Percentiles rank a stretch among this genome's conserved stretches.
Conservation (phyloP, 108 stramenopile genomes). For the Poteriospumella lacustris region DNA sequence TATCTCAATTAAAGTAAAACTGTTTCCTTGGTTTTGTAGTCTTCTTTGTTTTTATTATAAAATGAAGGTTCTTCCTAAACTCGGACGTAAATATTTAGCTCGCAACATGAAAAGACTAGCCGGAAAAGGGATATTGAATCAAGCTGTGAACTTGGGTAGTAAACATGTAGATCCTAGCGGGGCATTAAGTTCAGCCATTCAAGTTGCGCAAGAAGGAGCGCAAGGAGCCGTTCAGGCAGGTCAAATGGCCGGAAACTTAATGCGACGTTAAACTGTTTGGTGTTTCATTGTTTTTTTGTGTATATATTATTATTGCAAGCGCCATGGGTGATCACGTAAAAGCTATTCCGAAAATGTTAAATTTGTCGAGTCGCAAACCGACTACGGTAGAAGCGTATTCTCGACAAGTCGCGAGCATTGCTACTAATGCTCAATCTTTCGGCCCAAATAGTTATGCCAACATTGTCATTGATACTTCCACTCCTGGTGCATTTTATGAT, state of each 20-base stretch:
- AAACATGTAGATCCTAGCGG: slow-evolving; percentile 7
- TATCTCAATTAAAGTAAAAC: slow-evolving; percentile 9
- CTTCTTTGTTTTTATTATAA: slow-evolving; percentile 9
- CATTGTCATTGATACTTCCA: slow-evolving; percentile 8
- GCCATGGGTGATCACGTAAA: slow-evolving; percentile 6
- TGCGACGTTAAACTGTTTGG: slow-evolving; percentile 7
- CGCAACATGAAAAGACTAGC: slow-evolving; percentile 7
- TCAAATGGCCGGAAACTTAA: slow-evolving; percentile 7
- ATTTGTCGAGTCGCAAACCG: slow-evolving; percentile 6
- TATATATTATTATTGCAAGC: slow-evolving; percentile 9
- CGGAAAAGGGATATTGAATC: slow-evolving; percentile 7
- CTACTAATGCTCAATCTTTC: slow-evolving; percentile 8
- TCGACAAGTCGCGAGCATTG: slow-evolving; percentile 6
- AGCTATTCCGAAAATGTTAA: slow-evolving; percentile 8
- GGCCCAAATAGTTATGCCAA: slow-evolving; percentile 7
- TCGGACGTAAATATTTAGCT: slow-evolving; percentile 8
- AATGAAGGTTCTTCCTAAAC: slow-evolving; percentile 8
- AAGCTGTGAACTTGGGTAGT: slow-evolving; percentile 7
- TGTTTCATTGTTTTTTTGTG: slow-evolving; percentile 9
- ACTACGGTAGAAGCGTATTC: slow-evolving; percentile 7
- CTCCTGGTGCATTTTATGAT: slow-evolving; percentile 7
- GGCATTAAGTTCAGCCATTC: slow-evolving; percentile 7
- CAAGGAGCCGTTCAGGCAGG: slow-evolving; percentile 5
- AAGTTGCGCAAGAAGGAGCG: slow-evolving; percentile 6
- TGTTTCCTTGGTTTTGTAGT: slow-evolving; percentile 8